Percentiles rank a stretch among this genome's conserved stretches.
Conservation (phyloP, 306 rosid species). For the Cicer arietinum region DNA sequence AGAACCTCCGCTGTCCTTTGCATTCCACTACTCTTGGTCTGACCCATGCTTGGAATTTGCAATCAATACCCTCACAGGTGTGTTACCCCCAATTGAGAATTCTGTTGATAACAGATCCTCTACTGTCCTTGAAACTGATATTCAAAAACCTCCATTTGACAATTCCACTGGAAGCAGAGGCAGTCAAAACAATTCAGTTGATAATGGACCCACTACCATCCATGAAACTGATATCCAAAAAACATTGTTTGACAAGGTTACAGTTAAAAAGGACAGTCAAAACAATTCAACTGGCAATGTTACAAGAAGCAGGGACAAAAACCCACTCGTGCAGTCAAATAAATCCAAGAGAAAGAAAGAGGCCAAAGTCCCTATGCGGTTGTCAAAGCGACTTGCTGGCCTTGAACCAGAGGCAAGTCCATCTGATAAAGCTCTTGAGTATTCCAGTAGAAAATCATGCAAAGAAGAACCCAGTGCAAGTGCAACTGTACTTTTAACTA, state of each 20-base stretch:
- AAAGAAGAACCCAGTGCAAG: conserved; percentile 41
- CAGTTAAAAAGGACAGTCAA: conserved; percentile 30
- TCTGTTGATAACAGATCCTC: conserved; percentile 44
- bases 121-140: conserved; percentile 42
- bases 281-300: conserved; percentile 43
- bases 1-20: conserved; percentile 62
- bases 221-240: conserved; percentile 27
- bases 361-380: conserved; percentile 52
- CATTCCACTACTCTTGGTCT: conserved; percentile 80
- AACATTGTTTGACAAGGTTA: not conserved
- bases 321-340: conserved; percentile 42
- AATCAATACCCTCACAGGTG: conserved; percentile 74
- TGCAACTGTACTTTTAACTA: conserved; percentile 43
- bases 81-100: conserved; percentile 66
- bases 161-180: conserved; percentile 26
- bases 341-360: conserved; percentile 69
- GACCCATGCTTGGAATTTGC: conserved; percentile 89
- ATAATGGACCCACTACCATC: conserved; percentile 22
- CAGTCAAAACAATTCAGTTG: conserved; percentile 28
- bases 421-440: conserved; percentile 57
- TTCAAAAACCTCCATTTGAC: conserved; percentile 39
- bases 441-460: conserved; percentile 47
- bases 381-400: conserved; percentile 73
- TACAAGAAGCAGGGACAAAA: conserved; percentile 48
- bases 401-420: conserved; percentile 65